Conservation (phyloP, 768 basidiomycete species). For the Pholiota molesta region DNA sequence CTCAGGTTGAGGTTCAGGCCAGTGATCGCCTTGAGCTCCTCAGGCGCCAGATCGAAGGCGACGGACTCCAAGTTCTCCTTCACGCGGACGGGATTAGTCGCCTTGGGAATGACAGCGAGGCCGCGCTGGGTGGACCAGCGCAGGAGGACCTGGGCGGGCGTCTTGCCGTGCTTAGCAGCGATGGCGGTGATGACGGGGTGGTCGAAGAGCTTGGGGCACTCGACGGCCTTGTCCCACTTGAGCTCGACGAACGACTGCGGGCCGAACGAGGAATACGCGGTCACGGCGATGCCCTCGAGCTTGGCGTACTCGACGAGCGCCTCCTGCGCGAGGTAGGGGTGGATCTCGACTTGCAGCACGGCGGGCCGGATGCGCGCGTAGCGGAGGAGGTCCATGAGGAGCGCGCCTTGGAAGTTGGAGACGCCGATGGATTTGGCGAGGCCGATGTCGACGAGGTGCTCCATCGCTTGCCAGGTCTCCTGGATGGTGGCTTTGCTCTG, state of each 20-base stretch:
- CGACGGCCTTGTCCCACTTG: conserved; percentile 57
- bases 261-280: conserved; percentile 60
- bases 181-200: conserved; percentile 47
- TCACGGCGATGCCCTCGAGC: conserved; percentile 58
- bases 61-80: conserved; percentile 48
- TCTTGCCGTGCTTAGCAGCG: conserved; percentile 54
- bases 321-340: conserved; percentile 71
- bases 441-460: conserved; percentile 72
- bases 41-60: conserved; percentile 52
- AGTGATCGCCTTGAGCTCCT: conserved; percentile 60
- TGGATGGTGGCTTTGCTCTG: conserved; percentile 71
- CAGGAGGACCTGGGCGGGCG: conserved; percentile 71
- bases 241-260: conserved; percentile 64
- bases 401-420: conserved; percentile 75
- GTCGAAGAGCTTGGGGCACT: conserved; percentile 51
- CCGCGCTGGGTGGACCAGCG: conserved; percentile 81
- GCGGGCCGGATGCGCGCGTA: conserved; percentile 78
- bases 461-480: conserved; percentile 87
- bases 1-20: conserved; percentile 50
- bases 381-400: conserved; percentile 76
- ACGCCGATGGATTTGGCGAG: conserved; percentile 76
- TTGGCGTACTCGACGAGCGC: conserved; percentile 59
- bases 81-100: conserved; percentile 48
- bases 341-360: conserved; percentile 70
- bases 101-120: conserved; percentile 79